A percentile compares a stretch with the other conserved stretches of the same genome.
Conservation (phyloP, 305 asterid genomes). For the Nicotiana rustica region DNA sequence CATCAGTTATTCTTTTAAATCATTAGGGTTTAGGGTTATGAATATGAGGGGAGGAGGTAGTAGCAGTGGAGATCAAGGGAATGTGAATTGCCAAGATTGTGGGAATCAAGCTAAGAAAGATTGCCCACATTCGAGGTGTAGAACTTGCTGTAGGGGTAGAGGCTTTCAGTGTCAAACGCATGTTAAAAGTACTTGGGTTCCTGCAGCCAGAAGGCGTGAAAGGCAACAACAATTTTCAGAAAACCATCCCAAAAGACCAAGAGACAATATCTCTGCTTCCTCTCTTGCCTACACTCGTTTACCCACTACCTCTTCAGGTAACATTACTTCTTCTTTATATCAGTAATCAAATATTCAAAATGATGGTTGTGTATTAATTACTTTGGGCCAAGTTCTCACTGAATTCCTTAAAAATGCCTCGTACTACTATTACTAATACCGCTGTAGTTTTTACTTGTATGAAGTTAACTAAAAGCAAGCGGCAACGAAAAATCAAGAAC, state of each 20-base stretch:
- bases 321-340: not conserved
- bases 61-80: constrained; percentile 39
- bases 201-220: constrained; percentile 77
- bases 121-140: constrained; percentile 68
- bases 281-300: constrained; percentile 56
- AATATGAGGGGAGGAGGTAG: constrained; percentile 45
- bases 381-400: not conserved
- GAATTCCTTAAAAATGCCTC: not conserved
- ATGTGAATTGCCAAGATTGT: constrained; percentile 77
- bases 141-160: constrained; percentile 81
- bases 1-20: not conserved
- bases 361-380: no score
- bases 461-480: not conserved
- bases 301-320: constrained; percentile 66
- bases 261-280: constrained; percentile 44
- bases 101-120: constrained; percentile 89
- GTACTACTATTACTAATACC: not conserved
- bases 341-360: not conserved
- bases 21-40: constrained; percentile 51
- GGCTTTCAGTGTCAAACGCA: constrained; percentile 78
- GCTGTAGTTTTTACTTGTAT: not conserved
- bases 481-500: no score
- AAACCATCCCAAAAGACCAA: constrained; percentile 43
- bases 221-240: constrained; percentile 53
- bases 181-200: constrained; percentile 86